A percentile compares a stretch with the other conserved stretches of the same genome.
These are phyloP conservation scores for Gynochthodes officinalis DNA, from an alignment of 257 asterid genomes.

Conservation along the genomic window DNA sequence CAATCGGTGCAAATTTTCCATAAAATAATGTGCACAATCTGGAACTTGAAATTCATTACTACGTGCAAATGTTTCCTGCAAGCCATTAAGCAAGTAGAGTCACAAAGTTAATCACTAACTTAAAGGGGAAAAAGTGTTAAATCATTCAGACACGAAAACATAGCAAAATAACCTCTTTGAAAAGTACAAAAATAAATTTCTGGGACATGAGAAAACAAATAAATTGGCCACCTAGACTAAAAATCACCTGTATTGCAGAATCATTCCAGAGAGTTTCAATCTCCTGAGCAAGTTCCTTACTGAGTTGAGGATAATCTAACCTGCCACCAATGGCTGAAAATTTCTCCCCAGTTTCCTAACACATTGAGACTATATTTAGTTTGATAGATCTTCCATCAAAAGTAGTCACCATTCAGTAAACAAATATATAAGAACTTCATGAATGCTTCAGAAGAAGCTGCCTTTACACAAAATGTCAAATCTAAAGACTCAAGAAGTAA, in stretches of 20 bases:
- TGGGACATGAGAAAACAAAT: neutral
- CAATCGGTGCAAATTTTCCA: constrained; percentile 84
- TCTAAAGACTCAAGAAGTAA: neutral
- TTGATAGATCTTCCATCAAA: neutral
- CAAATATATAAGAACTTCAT: neutral
- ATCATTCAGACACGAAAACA: neutral
- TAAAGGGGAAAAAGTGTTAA: neutral
- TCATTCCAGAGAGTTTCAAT: constrained; percentile 87
- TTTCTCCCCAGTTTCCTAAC: constrained; percentile 77
- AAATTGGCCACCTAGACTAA: constrained; percentile 10
- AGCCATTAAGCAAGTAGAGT: constrained; percentile 21
- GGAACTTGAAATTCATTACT: constrained; percentile 97
- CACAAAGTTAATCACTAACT: constrained; percentile 18
- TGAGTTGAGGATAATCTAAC: constrained; percentile 72
- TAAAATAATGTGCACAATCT: constrained; percentile 84
- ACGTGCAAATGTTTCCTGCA: constrained; percentile 75
- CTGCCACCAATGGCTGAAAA: constrained; percentile 86
- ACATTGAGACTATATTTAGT: constrained; percentile 22
- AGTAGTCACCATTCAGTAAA: neutral
- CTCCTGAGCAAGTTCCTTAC: constrained; percentile 66
- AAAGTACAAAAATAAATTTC: constrained; percentile 2
- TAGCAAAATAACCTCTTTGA: neutral
- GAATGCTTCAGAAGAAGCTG: neutral
- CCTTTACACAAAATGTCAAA: neutral
- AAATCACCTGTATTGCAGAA: constrained; percentile 78